phyloP scores from a whole-genome alignment of 352 stramenopile genomes.

The Phytophthora parvispora region DNA sequence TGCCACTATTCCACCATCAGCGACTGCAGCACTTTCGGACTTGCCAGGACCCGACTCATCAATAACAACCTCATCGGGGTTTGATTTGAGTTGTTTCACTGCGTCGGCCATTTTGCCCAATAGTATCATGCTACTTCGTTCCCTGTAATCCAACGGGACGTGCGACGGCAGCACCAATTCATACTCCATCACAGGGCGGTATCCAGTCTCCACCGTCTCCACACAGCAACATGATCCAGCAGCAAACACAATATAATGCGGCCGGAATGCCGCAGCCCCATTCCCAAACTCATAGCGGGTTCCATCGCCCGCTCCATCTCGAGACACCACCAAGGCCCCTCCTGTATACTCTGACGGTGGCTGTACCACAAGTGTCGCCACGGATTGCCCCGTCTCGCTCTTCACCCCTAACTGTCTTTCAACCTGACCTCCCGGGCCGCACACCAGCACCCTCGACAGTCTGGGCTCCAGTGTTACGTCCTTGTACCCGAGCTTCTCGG shows the following conservation, averaged over 20 bases:
- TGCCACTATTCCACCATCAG: background rate
- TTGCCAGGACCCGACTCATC: background rate
- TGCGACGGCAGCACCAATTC: conserved; percentile 3
- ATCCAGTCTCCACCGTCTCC: conserved; percentile 14
- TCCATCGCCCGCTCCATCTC: background rate
- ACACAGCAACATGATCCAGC: background rate
- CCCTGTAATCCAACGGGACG: background rate
- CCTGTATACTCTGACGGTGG: conserved; percentile 10
- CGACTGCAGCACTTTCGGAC: background rate
- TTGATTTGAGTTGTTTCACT: background rate
- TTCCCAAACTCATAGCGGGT: conserved; percentile 1
- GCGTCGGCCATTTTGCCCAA: background rate
- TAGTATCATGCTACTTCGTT: background rate
- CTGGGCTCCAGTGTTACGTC: background rate
- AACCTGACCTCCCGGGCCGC: background rate
- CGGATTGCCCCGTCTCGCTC: background rate
- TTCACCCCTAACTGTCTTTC: background rate
- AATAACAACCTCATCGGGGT: background rate
- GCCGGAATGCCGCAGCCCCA: background rate
- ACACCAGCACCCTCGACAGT: conserved; percentile 13
- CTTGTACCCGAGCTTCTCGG: conserved; percentile 9
- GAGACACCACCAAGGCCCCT: conserved; percentile 1
- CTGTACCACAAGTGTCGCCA: conserved; percentile 15
- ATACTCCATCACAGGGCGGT: conserved; percentile 5
- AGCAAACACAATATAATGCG: conserved; percentile 14